A percentile compares a stretch with the other conserved stretches of the same genome.
phyloP scores from a whole-genome alignment of 169 alveolate genomes.

The Eimeria necatrix region DNA sequence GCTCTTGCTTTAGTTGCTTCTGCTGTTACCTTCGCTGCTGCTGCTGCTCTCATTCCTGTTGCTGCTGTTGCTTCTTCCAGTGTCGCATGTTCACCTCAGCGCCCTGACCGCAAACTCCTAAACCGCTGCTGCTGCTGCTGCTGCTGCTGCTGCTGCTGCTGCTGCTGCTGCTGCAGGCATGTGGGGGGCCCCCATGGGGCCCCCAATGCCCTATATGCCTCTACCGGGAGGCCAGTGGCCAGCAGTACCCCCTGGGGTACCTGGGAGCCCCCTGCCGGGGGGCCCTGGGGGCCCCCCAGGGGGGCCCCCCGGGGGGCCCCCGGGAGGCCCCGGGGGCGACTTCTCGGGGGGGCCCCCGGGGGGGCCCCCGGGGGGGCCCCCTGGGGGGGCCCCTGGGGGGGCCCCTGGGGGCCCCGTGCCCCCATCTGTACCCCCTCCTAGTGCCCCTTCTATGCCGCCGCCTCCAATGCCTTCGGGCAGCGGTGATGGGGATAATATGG shows the following conservation, averaged over 20 bases:
- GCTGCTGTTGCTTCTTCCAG: too few relatives aligned
- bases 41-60: neutral
- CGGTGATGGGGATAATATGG: neutral
- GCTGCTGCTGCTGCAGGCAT: neutral
- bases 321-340: neutral
- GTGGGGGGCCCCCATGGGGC: slow-evolving; percentile 22
- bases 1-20: neutral
- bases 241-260: neutral
- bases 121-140: too few relatives aligned
- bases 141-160: too few relatives aligned
- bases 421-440: neutral
- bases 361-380: too few relatives aligned
- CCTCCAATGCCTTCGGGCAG: neutral
- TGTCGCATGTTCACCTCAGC: too few relatives aligned
- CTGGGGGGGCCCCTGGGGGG: neutral
- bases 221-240: neutral
- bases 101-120: too few relatives aligned
- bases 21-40: neutral
- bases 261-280: neutral
- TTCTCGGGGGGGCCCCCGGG: too few relatives aligned
- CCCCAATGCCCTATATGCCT: neutral
- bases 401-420: neutral
- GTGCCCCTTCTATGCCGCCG: slow-evolving; percentile 3
- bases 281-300: neutral
- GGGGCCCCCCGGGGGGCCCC: neutral